These are phyloP conservation scores for Paecilomyces niveus DNA, from an alignment of 2,329 filamentous ascomycete genomes.

Conservation along the genomic window DNA sequence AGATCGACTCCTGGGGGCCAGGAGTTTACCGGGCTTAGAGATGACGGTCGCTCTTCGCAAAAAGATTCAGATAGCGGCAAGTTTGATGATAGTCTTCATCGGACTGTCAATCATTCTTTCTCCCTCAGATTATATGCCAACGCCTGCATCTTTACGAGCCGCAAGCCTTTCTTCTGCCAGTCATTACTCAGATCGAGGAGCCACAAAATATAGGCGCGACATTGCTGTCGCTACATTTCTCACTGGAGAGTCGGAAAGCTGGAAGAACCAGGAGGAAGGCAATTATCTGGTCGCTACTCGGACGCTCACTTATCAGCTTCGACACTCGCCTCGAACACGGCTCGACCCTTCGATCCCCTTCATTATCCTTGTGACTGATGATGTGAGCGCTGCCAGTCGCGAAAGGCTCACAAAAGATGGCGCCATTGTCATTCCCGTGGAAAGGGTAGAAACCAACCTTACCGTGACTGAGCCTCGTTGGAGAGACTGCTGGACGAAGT, in stretches of 20 bases:
- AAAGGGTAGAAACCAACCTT: constrained; percentile 29
- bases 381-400: constrained; percentile 23
- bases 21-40: not conserved
- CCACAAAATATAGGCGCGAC: not conserved
- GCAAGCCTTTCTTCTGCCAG: not conserved
- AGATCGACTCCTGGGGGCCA: not conserved
- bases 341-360: constrained; percentile 26
- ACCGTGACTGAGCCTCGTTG: constrained; percentile 20
- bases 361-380: constrained; percentile 30
- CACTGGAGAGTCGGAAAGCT: constrained; percentile 17
- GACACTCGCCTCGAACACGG: constrained; percentile 31
- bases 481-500: constrained; percentile 39
- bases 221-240: constrained; percentile 29
- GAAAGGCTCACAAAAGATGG: constrained; percentile 30
- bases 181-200: not conserved
- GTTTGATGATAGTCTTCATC: not conserved
- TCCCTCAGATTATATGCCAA: not conserved
- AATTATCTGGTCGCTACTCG: constrained; percentile 35
- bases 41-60: not conserved
- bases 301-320: constrained; percentile 35
- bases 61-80: not conserved
- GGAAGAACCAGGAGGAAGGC: constrained; percentile 19
- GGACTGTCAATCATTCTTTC: not conserved
- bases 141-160: not conserved
- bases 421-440: constrained; percentile 31